Evolutionary conservation across 768 basidiomycete species (phyloP), one percentile per base, ranked within the genome.

Genomic region (Pulveroboletus ravenelii): DNA sequence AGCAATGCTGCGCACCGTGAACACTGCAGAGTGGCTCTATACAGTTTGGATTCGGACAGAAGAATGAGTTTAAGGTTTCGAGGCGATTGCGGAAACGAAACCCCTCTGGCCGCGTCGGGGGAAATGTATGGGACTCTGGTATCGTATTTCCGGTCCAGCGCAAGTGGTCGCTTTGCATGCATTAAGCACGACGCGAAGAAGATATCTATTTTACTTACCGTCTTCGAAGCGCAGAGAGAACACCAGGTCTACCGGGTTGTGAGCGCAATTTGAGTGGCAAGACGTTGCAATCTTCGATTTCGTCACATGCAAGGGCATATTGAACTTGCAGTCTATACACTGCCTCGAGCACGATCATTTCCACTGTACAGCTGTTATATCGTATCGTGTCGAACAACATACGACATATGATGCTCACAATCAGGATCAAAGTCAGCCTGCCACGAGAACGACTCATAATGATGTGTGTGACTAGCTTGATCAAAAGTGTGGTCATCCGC

Each of bases 401-500:
- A 36, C 32, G 17, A 39, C 10, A 12, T 37, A 37, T 34, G 14
- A 38, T 13, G 58, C 74, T 62, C 54, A 78, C 78, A 50, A 52
- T 79, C 75, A 27, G 73, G 70, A 54, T 74, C 69, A 30, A 53
- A 53, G 48, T 71, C 35, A 1, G 51, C 36, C 54, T 80, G 74
- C 86, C 87, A 88, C 0, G 74, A 73, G 45, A 81, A 70, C 2
- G 61, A 60, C 9, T 58, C 61, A 61, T 84, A 77, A 5, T 76
- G 70, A 13, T 58, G 46, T 3, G 66, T 57, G 54, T 85, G 77
- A 14, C 45, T 57, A 3, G 40, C 29, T 31, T 62, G 66, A 44
- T 79, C 56, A 54, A 88, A 89, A 0, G 41, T 57, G 3, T 74
- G 72, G 39, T 87, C 85, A 57, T 88, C 84, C 0, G 78, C 72